phyloP scores from a whole-genome alignment of 2,329 filamentous ascomycete species.

The Fusarium sacchari region DNA sequence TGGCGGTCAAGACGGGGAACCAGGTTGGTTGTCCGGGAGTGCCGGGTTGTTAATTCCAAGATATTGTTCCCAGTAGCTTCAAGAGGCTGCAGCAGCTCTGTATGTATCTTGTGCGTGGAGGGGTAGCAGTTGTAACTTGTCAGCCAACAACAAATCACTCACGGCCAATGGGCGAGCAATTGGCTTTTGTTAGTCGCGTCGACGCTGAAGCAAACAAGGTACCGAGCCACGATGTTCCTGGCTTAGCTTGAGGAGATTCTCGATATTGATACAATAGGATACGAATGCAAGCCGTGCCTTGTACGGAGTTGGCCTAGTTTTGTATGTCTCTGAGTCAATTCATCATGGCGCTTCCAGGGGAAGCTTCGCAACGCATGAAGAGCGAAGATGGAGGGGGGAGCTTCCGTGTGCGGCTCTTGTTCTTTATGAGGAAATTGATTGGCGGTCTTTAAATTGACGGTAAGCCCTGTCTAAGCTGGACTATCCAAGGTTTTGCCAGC shows the following conservation, averaged over 20 bases:
- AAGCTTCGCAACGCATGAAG: constrained; percentile 14
- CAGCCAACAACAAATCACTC: constrained; percentile 37
- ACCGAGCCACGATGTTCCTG: constrained; percentile 24
- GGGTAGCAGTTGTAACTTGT: not conserved
- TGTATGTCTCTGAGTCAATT: constrained; percentile 15
- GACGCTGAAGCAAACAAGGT: constrained; percentile 1
- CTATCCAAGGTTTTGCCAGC: not conserved
- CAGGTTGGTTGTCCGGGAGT: constrained; percentile 17
- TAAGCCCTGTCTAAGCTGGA: not conserved
- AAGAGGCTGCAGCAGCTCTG: constrained; percentile 10
- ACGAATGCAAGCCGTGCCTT: constrained; percentile 18
- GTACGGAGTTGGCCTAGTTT: constrained; percentile 30
- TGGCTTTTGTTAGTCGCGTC: constrained; percentile 27
- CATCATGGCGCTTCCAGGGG: constrained; percentile 17
- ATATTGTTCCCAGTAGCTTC: constrained; percentile 10
- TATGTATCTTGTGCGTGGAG: not conserved
- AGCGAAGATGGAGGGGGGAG: not conserved
- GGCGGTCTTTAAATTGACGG: not conserved
- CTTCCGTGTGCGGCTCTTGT: constrained; percentile 26
- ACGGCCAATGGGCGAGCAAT: constrained; percentile 19
- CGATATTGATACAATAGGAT: constrained; percentile 1
- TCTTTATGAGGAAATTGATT: constrained; percentile 23
- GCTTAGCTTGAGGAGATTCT: constrained; percentile 21
- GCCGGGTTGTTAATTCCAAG: constrained; percentile 22
- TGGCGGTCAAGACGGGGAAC: constrained; percentile 34